A percentile compares a stretch with the other conserved stretches of the same genome.
These are phyloP conservation scores for Whalleya microplaca DNA, from an alignment of 2,329 filamentous ascomycete species.

Conservation along the genomic window DNA sequence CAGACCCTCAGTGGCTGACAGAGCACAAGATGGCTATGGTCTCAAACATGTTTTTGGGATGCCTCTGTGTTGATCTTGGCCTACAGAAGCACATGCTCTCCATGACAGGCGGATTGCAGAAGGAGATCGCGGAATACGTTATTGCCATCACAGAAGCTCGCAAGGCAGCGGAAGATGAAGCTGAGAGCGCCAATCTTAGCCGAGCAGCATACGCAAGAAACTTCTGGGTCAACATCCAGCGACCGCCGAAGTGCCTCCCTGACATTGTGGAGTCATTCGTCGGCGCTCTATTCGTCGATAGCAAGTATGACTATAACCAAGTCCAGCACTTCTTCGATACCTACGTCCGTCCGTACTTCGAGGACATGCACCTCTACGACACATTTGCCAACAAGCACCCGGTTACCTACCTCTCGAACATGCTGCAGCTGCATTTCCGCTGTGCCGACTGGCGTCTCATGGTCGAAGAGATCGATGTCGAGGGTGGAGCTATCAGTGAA, in stretches of 20 bases:
- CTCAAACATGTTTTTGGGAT: constrained; percentile 90
- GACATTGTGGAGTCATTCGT: constrained; percentile 90
- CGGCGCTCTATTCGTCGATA: constrained; percentile 90
- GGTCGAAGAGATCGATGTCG: constrained; percentile 51
- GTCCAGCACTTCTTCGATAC: constrained; percentile 78
- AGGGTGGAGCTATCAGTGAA: constrained; percentile 41
- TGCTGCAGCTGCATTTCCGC: constrained; percentile 65
- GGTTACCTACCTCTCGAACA: constrained; percentile 70
- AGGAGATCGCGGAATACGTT: constrained; percentile 58
- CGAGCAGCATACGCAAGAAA: constrained; percentile 54
- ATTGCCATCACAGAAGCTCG: constrained; percentile 58
- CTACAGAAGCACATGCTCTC: constrained; percentile 75
- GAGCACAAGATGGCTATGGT: constrained; percentile 99
- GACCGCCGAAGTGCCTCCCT: constrained; percentile 75
- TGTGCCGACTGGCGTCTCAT: constrained; percentile 65
- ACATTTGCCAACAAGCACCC: constrained; percentile 86
- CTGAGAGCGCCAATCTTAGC: constrained; percentile 41
- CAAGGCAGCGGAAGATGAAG: constrained; percentile 42
- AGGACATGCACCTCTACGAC: constrained; percentile 86
- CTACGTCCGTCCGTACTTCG: constrained; percentile 78
- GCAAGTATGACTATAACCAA: constrained; percentile 72
- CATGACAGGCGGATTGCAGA: constrained; percentile 49
- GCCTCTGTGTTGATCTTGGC: constrained; percentile 75
- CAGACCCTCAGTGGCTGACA: constrained; percentile 94
- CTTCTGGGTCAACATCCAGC: constrained; percentile 69